Evolutionary conservation across 208 protist species (phyloP), one percentile per base, ranked within the genome.

Genomic region (Crithidia bombi): DNA sequence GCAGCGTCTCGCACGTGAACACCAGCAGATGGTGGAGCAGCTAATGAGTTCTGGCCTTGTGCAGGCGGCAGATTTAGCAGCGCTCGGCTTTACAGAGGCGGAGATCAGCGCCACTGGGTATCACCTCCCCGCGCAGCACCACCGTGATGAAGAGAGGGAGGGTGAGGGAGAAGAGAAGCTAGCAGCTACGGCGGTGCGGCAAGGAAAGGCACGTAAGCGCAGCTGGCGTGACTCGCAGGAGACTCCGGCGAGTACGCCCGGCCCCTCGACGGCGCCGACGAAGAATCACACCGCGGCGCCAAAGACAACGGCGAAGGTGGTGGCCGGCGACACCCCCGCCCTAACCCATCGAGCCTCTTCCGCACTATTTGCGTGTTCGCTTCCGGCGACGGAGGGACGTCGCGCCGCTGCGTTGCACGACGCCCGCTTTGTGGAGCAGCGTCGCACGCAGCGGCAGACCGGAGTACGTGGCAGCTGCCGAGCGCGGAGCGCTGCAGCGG

Each of bases 21-120:
- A 66, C 21, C 70, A 76, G 28, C 63, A 61, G 43, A 65, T 77
- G 68, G 81, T 84, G 6, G 56, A 69, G 46, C 46, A 80, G 56
- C 79, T 84, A 2, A 57, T 77, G 46, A 41, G 59, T 52, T 43
- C 46, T 19, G 69, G 74, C 9, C 74, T 84, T 23, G 66, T 74
- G 35, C 68, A 74, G 47, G 58, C 38, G 10, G 65, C 43, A 5
- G 79, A 84, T 43, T 51, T 84, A 6, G 43, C 75, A 4, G 69
- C 30, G 35, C 51, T 84, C 14, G 79, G 79, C 23, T 84, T 84
- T 65, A 80, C 65, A 2, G 49, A 43, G 21, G 69, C 30, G 9
- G 79, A 84, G 52, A n/a, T 84, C n/a, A 4, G 5, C 38, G 69
- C 68, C 3, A 58, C 75, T 0, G 65, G 63, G 9, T 26, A 54